phyloP scores from a whole-genome alignment of 1,284 basidiomycete genomes.

The Taiwanofungus camphoratus region DNA sequence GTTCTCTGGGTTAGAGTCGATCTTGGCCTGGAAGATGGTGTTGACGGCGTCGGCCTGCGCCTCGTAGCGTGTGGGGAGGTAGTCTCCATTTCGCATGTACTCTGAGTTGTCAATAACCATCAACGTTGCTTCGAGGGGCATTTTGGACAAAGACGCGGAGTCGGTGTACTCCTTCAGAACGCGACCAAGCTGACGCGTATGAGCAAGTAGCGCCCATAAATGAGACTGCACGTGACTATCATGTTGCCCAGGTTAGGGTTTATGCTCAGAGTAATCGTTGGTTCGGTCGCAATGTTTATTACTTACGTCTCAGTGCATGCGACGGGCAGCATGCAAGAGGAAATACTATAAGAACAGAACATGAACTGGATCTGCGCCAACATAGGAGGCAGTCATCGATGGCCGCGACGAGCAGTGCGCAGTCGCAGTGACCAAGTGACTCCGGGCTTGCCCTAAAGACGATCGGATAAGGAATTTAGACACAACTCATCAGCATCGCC shows the following conservation, averaged over 20 bases:
- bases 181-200: slow-evolving; percentile 11
- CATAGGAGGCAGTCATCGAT: too few relatives aligned
- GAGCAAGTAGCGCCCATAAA: not conserved
- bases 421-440: slow-evolving; percentile 6
- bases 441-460: slow-evolving; percentile 26
- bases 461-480: slow-evolving; percentile 28
- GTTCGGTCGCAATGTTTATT: too few relatives aligned
- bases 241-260: too few relatives aligned
- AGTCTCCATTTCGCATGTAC: slow-evolving; percentile 97
- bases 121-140: slow-evolving; percentile 94
- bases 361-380: too few relatives aligned
- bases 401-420: too few relatives aligned
- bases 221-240: too few relatives aligned
- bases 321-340: too few relatives aligned
- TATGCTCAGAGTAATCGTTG: too few relatives aligned
- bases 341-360: too few relatives aligned
- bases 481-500: slow-evolving; percentile 21
- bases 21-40: slow-evolving; percentile 89
- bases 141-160: slow-evolving; percentile 36
- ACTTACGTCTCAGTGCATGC: too few relatives aligned
- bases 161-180: not conserved
- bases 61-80: slow-evolving; percentile 80
- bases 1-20: slow-evolving; percentile 94
- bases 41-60: slow-evolving; percentile 92
- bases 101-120: slow-evolving; percentile 92